Conservation (phyloP, 352 stramenopile species). For the Stramenopiles sp. region DNA sequence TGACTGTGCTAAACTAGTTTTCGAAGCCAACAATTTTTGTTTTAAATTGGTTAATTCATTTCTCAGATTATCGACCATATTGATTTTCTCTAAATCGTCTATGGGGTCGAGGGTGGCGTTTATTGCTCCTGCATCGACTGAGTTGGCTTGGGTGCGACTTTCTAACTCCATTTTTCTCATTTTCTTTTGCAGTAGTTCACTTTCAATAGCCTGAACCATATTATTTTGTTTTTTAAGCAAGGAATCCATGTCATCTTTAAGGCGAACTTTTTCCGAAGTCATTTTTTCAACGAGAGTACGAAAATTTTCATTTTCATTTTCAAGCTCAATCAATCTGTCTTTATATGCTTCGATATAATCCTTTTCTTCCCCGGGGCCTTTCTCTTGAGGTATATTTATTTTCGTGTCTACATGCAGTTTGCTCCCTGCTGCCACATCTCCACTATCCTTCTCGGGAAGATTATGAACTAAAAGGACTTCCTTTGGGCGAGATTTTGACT, state of each 20-base stretch:
- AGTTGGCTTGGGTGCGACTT: neutral
- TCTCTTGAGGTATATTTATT: neutral
- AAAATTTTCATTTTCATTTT: neutral
- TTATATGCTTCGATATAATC: neutral
- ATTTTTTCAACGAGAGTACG: neutral
- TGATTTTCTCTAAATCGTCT: too few species aligned
- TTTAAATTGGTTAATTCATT: too few species aligned
- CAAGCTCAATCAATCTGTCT: neutral
- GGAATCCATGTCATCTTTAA: neutral
- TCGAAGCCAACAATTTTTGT: too few species aligned
- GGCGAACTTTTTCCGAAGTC: neutral
- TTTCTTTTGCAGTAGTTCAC: neutral
- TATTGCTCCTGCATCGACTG: neutral
- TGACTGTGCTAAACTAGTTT: too few species aligned
- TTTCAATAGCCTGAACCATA: neutral
- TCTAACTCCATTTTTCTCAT: neutral
- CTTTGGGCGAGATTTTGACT: neutral
- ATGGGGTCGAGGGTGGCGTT: too few species aligned
- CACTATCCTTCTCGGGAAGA: neutral
- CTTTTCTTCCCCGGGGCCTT: neutral
- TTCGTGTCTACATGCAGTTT: neutral
- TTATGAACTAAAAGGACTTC: neutral
- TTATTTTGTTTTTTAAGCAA: neutral
- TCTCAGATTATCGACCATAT: too few species aligned
- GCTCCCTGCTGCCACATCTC: neutral